phyloP scores from a whole-genome alignment of 306 rosid genomes.

The Vachellia pachyceras region DNA sequence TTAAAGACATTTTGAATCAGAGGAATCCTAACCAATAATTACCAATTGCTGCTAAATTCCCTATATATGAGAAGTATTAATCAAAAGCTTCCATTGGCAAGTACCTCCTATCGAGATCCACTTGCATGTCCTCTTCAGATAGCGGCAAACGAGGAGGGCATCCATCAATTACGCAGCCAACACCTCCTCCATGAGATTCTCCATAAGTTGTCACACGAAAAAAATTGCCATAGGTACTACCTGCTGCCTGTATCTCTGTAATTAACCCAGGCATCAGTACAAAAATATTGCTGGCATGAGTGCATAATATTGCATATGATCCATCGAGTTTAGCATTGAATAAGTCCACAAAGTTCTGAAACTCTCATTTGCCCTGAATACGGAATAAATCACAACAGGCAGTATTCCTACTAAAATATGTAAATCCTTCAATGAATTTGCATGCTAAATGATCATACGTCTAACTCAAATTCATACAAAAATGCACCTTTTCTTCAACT shows the following conservation, averaged over 20 bases:
- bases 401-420: background rate
- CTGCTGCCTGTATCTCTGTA: conserved; percentile 90
- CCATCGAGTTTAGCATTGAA: conserved; percentile 12
- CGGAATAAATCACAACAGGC: background rate
- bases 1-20: conserved; percentile 25
- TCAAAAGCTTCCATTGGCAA: conserved; percentile 20
- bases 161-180: conserved; percentile 98
- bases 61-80: conserved; percentile 18
- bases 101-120: conserved; percentile 97
- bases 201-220: conserved; percentile 93
- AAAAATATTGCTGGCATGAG: background rate
- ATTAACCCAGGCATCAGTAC: conserved; percentile 17
- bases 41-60: conserved; percentile 23
- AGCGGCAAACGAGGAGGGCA: conserved; percentile 90
- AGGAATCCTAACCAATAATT: conserved; percentile 27
- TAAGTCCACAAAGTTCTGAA: conserved; percentile 4
- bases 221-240: conserved; percentile 77
- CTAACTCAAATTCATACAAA: background rate
- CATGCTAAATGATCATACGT: background rate
- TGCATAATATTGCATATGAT: conserved; percentile 11
- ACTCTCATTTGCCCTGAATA: background rate
- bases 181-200: conserved; percentile 98
- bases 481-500: background rate
- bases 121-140: conserved; percentile 86
- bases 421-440: background rate